Base-by-base conservation (phyloP, 768 basidiomycete species). In the Lanmaoa pseudosensibilis region DNA sequence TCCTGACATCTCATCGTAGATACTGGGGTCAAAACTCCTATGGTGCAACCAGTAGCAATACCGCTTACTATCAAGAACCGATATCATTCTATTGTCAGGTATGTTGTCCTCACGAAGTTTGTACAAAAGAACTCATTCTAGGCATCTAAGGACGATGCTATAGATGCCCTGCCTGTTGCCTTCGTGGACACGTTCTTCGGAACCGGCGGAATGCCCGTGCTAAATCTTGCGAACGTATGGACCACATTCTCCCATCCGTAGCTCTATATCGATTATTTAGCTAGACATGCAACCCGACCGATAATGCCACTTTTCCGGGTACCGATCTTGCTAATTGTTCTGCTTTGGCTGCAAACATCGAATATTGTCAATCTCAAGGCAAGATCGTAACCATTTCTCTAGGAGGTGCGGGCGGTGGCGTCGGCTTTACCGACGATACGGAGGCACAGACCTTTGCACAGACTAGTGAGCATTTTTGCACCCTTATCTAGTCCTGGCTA, bases 21-120 rank as follows among this genome's bases (percentile, higher is more conserved):
- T 88, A 87, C 66, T 88, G 85, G 85, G 88, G 87, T 55, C 86
- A 90, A 69, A 85, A 88, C 61, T 87, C 87, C 2, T 86, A 87
- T 56, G 87, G 87, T 39, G 87, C 86, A 11, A 74, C 72, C 6
- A 75, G 80, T 57, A 65, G 65, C 21, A 78, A 86, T 56, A 68
- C 75, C 1, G 77, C 82, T 32, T 77, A 84, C 62, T 86, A 73
- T 57, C 86, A 88, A 74, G 78, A 87, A 65, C 72, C 78, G 0
- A 73, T 89, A 51, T 79, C 81, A 5, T 85, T 77, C 65, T 88
- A 88, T 67, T 88, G 86, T 68, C 78, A 82, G 63, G 84, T 82
- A 50, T 55, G 74, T 65, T 43, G 7, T 55, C 48, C 37, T 54
- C 16, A 16, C 21, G 36, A 48, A 2, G 25, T 23, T 52, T 49